A percentile compares a stretch with the other conserved stretches of the same genome.
These are phyloP conservation scores for Botryotinia narcissicola DNA, from an alignment of 2,329 filamentous ascomycete genomes.

Conservation along the genomic window DNA sequence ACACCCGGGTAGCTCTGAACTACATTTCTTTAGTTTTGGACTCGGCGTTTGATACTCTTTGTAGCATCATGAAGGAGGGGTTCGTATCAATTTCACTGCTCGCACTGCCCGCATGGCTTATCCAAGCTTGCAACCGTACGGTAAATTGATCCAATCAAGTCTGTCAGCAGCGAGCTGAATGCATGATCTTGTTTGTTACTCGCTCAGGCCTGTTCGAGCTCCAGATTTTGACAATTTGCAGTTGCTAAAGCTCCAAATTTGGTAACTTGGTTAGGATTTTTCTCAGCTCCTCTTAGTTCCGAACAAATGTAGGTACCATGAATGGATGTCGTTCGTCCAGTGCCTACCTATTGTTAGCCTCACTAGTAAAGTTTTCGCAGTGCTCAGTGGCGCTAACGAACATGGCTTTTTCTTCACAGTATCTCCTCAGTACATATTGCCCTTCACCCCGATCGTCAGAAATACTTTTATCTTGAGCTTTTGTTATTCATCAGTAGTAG, in stretches of 20 bases:
- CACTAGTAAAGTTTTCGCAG: not conserved
- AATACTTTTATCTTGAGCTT: not conserved
- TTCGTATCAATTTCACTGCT: not conserved
- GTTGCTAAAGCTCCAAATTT: conserved; percentile 8
- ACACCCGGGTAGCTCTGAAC: not conserved
- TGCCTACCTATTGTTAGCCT: not conserved
- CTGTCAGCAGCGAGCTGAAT: conserved; percentile 1
- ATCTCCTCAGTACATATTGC: conserved; percentile 8
- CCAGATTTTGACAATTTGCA: not conserved
- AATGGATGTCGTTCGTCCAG: not conserved
- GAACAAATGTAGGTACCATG: not conserved
- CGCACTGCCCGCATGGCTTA: not conserved
- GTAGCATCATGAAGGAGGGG: not conserved
- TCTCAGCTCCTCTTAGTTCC: conserved; percentile 3
- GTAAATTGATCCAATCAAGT: not conserved
- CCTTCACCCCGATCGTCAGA: not conserved
- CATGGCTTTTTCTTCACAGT: not conserved
- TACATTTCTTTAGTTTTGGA: not conserved
- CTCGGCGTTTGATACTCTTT: conserved; percentile 6
- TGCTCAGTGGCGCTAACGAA: not conserved
- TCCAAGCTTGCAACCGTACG: not conserved
- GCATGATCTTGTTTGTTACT: not conserved
- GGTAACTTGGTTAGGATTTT: not conserved
- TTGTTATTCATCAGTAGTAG: not conserved
- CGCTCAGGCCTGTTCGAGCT: not conserved